A percentile compares a stretch with the other conserved stretches of the same genome.
phyloP scores from a whole-genome alignment of 1,284 basidiomycete species.

The Ceratobasidium papillatum region DNA sequence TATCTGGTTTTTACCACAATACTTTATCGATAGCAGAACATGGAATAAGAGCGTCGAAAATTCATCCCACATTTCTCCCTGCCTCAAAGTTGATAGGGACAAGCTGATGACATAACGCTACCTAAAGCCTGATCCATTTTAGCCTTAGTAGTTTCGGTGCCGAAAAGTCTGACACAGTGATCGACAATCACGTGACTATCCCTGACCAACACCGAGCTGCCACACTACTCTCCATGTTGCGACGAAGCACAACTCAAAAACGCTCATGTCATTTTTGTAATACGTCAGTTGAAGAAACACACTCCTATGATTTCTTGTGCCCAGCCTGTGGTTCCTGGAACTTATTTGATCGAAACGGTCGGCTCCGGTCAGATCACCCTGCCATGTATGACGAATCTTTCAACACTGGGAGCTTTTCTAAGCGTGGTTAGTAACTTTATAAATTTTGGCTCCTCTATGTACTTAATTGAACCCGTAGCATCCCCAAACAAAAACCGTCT shows the following conservation, averaged over 20 bases:
- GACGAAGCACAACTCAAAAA: not conserved
- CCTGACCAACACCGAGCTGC: not conserved
- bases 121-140: no score
- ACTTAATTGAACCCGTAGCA: constrained; percentile 57
- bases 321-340: constrained; percentile 76
- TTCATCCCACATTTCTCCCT: no score
- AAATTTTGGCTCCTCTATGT: not conserved
- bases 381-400: constrained; percentile 83
- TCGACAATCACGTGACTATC: constrained; percentile 4
- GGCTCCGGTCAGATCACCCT: constrained; percentile 83
- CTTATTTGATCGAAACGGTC: constrained; percentile 70
- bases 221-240: constrained; percentile 8
- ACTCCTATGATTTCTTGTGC: constrained; percentile 62
- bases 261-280: constrained; percentile 30
- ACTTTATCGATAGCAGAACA: no score
- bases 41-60: no score
- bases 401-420: constrained; percentile 75
- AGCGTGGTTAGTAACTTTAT: constrained; percentile 65
- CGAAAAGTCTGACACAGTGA: not conserved
- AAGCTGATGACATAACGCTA: no score
- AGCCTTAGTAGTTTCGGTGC: no score
- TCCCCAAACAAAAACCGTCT: constrained; percentile 72
- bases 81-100: no score
- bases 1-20: no score
- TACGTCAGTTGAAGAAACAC: not conserved